Evolutionary conservation across 495 filamentous ascomycete genomes (phyloP).

Genomic region (Xylaria sp.): DNA sequence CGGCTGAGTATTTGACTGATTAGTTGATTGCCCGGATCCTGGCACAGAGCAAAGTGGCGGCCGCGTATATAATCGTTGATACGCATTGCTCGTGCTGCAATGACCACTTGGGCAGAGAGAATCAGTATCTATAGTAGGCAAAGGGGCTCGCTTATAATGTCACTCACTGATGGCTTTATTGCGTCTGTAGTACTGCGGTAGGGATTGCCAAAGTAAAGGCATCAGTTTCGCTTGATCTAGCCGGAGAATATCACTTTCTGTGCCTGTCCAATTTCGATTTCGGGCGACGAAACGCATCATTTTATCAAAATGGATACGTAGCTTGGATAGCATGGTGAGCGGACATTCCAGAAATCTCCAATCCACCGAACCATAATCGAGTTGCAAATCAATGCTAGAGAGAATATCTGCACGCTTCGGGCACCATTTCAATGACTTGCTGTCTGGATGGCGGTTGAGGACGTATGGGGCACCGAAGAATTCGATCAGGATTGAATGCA

Average conservation of each 20-base stretch:
- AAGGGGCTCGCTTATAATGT: background rate
- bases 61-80: constrained; percentile 18
- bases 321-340: background rate
- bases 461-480: constrained; percentile 6
- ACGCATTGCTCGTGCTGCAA: constrained; percentile 16
- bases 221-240: background rate
- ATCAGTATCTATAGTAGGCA: background rate
- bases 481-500: constrained; percentile 16
- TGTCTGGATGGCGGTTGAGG: constrained; percentile 8
- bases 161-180: constrained; percentile 3
- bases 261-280: background rate
- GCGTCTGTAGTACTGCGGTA: background rate
- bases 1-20: constrained; percentile 5
- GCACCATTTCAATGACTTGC: background rate
- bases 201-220: constrained; percentile 4
- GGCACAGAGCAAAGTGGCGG: background rate
- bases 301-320: background rate
- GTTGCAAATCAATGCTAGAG: background rate
- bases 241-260: background rate
- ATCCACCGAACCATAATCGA: background rate
- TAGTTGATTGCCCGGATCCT: constrained; percentile 1
- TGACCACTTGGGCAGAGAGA: background rate
- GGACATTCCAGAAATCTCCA: background rate
- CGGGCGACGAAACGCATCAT: background rate
- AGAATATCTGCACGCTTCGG: background rate